phyloP scores from a whole-genome alignment of 768 basidiomycete species.

The Stropharia rugosoannulata region DNA sequence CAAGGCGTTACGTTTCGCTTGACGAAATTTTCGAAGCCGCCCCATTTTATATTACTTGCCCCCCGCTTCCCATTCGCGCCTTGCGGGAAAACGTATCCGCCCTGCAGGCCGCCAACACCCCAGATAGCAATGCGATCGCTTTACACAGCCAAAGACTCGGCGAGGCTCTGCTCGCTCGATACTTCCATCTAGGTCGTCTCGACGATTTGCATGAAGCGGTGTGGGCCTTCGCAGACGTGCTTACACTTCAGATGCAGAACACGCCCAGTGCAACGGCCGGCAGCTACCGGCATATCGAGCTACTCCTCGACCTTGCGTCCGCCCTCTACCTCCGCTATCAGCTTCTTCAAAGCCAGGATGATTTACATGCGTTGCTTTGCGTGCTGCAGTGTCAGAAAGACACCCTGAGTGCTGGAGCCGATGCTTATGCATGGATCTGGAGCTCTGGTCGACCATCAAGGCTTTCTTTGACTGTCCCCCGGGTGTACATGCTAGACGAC shows the following conservation, averaged over 20 bases:
- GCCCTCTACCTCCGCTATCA: not conserved
- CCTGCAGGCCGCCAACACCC: no score
- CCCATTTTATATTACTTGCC: no score
- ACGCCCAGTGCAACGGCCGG: no score
- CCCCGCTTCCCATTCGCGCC: not conserved
- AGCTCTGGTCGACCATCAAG: no score
- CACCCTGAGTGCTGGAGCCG: not conserved
- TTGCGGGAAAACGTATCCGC: not conserved
- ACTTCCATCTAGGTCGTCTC: not conserved
- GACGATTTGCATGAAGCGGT: not conserved
- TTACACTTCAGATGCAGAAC: not conserved
- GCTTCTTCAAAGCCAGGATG: not conserved
- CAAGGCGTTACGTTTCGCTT: no score
- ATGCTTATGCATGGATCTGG: no score
- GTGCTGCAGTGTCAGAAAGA: not conserved
- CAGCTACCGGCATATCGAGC: not conserved
- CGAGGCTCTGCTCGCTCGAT: not conserved
- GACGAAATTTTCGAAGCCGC: no score
- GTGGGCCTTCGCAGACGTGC: not conserved
- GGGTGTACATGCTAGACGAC: no score
- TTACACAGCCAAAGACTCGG: not conserved
- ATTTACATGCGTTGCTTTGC: not conserved
- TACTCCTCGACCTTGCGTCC: not conserved
- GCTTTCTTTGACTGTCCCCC: no score
- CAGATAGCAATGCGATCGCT: not conserved